These are phyloP conservation scores for Ricinus communis DNA, from an alignment of 345 rosid species.

Conservation along the genomic window DNA sequence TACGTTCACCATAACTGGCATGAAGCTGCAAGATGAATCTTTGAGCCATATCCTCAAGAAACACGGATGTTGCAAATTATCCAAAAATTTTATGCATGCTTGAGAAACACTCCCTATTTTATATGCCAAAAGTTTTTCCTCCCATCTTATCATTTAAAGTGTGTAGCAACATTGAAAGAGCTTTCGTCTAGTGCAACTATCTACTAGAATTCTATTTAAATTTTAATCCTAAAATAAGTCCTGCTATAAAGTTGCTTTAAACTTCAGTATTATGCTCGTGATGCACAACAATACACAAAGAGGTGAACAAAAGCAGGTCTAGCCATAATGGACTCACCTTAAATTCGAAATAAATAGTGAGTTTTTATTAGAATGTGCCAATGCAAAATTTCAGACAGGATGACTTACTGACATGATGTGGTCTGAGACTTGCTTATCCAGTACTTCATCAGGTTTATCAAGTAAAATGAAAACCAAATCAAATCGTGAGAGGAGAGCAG, in stretches of 20 bases:
- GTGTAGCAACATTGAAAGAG: too few species aligned
- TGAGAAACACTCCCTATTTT: not conserved
- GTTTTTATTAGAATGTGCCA: conserved; percentile 16
- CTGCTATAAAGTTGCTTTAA: not conserved
- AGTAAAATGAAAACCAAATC: conserved; percentile 96
- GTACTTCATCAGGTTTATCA: conserved; percentile 90
- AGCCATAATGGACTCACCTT: not conserved
- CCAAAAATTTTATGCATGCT: not conserved
- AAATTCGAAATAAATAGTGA: not conserved
- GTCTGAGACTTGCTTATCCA: conserved; percentile 89
- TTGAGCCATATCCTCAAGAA: conserved; percentile 7
- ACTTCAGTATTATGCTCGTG: not conserved
- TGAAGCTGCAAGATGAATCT: conserved; percentile 64
- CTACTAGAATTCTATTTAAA: not conserved
- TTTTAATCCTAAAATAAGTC: not conserved
- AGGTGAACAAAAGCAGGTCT: not conserved
- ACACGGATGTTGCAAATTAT: not conserved
- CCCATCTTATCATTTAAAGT: too few species aligned
- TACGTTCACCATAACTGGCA: conserved; percentile 57
- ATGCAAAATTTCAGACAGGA: conserved; percentile 21
- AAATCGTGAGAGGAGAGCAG: conserved; percentile 93
- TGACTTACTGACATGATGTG: conserved; percentile 93
- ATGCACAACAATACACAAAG: not conserved
- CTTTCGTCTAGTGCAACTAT: not conserved
- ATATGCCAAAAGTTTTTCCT: not conserved